A percentile compares a stretch with the other conserved stretches of the same genome.
These are phyloP conservation scores for Aspergillus cavernicola DNA, from an alignment of 495 filamentous ascomycete species.

Conservation along the genomic window DNA sequence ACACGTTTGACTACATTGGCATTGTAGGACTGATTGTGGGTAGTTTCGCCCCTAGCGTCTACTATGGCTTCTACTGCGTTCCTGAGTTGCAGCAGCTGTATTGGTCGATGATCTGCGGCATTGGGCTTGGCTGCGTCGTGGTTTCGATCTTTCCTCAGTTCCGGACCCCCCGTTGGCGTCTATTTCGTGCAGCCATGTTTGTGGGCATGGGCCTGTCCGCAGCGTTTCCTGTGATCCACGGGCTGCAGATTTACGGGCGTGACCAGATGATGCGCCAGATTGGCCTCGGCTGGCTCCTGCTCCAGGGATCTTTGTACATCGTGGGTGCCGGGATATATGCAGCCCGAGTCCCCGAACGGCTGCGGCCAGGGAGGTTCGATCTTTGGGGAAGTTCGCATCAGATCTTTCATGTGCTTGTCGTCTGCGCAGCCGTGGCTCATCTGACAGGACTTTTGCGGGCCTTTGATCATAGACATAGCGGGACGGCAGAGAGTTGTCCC, in stretches of 20 bases:
- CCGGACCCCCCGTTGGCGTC: constrained; percentile 74
- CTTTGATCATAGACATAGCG: constrained; percentile 53
- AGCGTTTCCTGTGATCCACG: constrained; percentile 75
- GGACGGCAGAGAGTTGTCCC: constrained; percentile 37
- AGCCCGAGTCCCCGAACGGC: constrained; percentile 49
- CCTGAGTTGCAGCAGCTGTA: constrained; percentile 61
- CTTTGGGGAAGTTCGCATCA: constrained; percentile 61
- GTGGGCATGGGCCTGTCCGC: constrained; percentile 83
- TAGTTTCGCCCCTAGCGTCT: constrained; percentile 79
- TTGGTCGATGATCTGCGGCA: constrained; percentile 72
- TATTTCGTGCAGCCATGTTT: constrained; percentile 89
- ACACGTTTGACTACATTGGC: constrained; percentile 83
- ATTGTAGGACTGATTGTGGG: constrained; percentile 88
- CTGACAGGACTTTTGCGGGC: constrained; percentile 54
- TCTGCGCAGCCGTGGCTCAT: constrained; percentile 56
- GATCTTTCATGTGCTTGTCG: constrained; percentile 61
- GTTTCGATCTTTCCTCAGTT: constrained; percentile 78
- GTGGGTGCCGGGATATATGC: constrained; percentile 83
- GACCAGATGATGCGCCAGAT: constrained; percentile 62
- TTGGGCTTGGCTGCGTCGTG: constrained; percentile 69
- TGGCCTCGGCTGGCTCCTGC: constrained; percentile 75
- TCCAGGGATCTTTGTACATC: constrained; percentile 81
- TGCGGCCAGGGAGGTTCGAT: constrained; percentile 53
- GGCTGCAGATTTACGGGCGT: constrained; percentile 57
- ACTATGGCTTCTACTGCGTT: constrained; percentile 78